These are phyloP conservation scores for Triticum timopheevii DNA, from an alignment of 176 grass and related monocot genomes.

Conservation along the genomic window DNA sequence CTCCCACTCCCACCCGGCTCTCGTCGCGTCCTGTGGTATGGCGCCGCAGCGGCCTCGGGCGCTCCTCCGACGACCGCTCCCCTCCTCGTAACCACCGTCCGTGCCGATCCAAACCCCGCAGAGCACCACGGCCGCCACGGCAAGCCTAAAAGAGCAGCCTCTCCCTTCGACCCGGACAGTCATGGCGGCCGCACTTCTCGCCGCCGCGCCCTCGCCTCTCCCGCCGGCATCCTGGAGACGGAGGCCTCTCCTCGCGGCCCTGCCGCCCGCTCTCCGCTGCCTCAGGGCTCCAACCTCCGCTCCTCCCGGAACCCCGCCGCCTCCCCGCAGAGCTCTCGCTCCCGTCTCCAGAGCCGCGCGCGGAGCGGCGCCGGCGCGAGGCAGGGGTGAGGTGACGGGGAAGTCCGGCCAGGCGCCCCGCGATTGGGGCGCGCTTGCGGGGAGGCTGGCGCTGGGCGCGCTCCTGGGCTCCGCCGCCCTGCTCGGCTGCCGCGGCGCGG, in stretches of 20 bases:
- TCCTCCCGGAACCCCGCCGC: neutral
- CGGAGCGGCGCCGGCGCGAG: neutral
- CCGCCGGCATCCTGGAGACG: neutral
- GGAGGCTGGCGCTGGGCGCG: conserved; percentile 14
- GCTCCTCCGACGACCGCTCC: neutral
- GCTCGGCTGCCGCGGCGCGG: conserved; percentile 34
- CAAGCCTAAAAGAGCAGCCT: neutral
- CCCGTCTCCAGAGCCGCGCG: neutral
- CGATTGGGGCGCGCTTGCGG: neutral
- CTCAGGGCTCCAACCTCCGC: neutral
- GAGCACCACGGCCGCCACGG: neutral
- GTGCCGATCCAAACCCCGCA: neutral
- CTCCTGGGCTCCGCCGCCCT: conserved; percentile 23
- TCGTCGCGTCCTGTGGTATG: neutral
- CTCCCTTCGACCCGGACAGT: neutral
- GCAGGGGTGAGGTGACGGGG: neutral
- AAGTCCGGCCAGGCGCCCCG: neutral
- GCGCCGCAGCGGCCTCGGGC: neutral
- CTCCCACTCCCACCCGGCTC: no score
- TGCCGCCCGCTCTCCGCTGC: conserved; percentile 1
- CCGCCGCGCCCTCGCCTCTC: neutral
- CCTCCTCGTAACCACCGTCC: conserved; percentile 12
- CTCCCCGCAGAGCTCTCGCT: neutral
- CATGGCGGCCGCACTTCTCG: conserved; percentile 22
- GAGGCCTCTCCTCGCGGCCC: neutral